phyloP scores from a whole-genome alignment of 306 rosid genomes.

The Phaseolus lunatus region DNA sequence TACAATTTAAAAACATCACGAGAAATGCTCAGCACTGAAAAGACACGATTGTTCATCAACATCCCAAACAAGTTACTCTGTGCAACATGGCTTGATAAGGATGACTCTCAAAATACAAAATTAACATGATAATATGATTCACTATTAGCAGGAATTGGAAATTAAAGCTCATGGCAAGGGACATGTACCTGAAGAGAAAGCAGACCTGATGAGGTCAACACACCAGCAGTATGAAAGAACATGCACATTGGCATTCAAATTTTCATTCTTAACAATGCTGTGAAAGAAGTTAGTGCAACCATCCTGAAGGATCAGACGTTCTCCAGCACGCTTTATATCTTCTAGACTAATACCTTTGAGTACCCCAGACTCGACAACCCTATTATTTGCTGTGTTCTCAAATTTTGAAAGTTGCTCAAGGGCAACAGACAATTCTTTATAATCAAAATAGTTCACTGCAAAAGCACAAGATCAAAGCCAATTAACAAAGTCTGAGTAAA shows the following conservation, averaged over 20 bases:
- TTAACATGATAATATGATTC: conserved; percentile 30
- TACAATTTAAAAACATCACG: conserved; percentile 9
- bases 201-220: conserved; percentile 89
- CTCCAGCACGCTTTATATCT: conserved; percentile 94
- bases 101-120: conserved; percentile 39
- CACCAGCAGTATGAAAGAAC: conserved; percentile 99
- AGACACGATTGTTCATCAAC: neutral
- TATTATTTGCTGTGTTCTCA: conserved; percentile 83
- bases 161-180: conserved; percentile 39
- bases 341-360: conserved; percentile 91
- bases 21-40: conserved; percentile 11
- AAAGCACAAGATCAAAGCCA: conserved; percentile 43
- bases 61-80: conserved; percentile 20
- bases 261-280: conserved; percentile 65
- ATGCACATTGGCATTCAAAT: conserved; percentile 74
- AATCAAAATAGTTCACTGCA: conserved; percentile 71
- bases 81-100: conserved; percentile 7
- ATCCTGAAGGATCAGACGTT: conserved; percentile 83
- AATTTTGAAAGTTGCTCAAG: conserved; percentile 85
- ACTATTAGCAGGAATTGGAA: conserved; percentile 25
- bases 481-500: conserved; percentile 42
- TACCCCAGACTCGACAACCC: conserved; percentile 87
- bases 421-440: conserved; percentile 64
- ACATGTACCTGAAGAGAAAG: conserved; percentile 80
- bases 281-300: conserved; percentile 87